phyloP scores from a whole-genome alignment of 2,329 filamentous ascomycete genomes.

The Exophiala mesophila region DNA sequence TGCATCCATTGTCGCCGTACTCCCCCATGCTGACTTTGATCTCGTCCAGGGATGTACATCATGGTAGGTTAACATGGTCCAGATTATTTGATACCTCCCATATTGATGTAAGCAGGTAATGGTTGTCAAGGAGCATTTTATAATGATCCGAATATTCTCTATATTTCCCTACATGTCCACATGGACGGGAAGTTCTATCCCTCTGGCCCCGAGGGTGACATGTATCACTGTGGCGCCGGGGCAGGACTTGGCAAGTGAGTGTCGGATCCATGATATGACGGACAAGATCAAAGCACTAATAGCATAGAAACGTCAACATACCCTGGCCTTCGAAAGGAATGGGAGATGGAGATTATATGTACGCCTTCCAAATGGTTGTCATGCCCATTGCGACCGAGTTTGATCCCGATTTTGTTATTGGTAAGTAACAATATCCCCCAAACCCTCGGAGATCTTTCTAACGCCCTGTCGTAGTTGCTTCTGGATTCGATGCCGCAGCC shows the following conservation, averaged over 20 bases:
- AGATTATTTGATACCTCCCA: too few species aligned
- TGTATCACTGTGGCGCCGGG: slow-evolving; percentile 55
- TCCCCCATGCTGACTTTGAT: slow-evolving; percentile 4
- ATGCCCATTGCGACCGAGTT: slow-evolving; percentile 97
- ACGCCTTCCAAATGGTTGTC: slow-evolving; percentile 89
- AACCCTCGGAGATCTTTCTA: too few species aligned
- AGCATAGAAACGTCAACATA: slow-evolving; percentile 58
- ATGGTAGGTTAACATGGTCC: slow-evolving; percentile 50
- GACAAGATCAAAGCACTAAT: neutral
- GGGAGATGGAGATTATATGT: slow-evolving; percentile 94
- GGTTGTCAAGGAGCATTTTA: slow-evolving; percentile 97
- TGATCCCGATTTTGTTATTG: slow-evolving; percentile 84
- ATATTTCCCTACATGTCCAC: slow-evolving; percentile 92
- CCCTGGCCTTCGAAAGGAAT: slow-evolving; percentile 68
- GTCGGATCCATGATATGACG: neutral
- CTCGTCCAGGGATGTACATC: slow-evolving; percentile 58
- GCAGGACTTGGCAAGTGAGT: slow-evolving; percentile 52
- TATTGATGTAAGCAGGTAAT: slow-evolving; percentile 60
- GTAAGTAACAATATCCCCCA: too few species aligned
- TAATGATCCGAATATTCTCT: slow-evolving; percentile 86
- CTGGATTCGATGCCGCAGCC: slow-evolving; percentile 91
- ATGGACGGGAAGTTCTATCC: slow-evolving; percentile 82
- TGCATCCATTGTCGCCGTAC: too few species aligned
- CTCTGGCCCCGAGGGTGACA: slow-evolving; percentile 53
- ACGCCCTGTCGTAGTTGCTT: slow-evolving; percentile 76